These are phyloP conservation scores for Solanum lycopersicoides DNA, from an alignment of 257 asterid species.

Conservation along the genomic window DNA sequence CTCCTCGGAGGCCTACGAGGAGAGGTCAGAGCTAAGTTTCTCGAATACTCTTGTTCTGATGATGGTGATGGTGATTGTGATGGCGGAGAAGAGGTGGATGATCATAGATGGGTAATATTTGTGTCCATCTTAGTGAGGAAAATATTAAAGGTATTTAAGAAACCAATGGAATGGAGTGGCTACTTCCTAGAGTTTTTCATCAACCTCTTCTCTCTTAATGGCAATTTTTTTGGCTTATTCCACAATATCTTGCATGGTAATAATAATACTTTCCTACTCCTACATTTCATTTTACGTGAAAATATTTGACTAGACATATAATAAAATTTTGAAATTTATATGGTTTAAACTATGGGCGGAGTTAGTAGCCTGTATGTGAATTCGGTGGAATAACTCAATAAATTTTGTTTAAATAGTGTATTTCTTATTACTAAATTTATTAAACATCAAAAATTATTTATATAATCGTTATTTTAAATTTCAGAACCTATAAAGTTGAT, in stretches of 20 bases:
- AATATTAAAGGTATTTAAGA: conserved; percentile 35
- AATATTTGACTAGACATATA: neutral
- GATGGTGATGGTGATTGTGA: neutral
- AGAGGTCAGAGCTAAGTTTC: conserved; percentile 44
- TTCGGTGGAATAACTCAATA: too few relatives aligned
- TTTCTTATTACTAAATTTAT: too few relatives aligned
- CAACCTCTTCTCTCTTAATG: conserved; percentile 65
- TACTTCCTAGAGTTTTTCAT: conserved; percentile 57
- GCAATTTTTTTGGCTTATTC: conserved; percentile 41
- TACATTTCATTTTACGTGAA: neutral
- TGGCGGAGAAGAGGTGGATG: conserved; percentile 14
- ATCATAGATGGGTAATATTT: conserved; percentile 69
- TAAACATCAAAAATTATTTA: too few relatives aligned
- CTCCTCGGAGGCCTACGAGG: conserved; percentile 21
- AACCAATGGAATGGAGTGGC: conserved; percentile 76
- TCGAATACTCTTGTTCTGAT: conserved; percentile 1
- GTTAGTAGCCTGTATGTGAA: neutral
- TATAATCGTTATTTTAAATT: too few relatives aligned
- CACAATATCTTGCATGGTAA: conserved; percentile 45
- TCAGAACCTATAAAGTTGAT: neutral
- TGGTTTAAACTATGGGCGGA: neutral
- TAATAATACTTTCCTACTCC: neutral
- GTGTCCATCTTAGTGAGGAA: conserved; percentile 66
- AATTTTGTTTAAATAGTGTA: too few relatives aligned
- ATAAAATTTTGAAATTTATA: neutral